Conservation (phyloP, 2,329 filamentous ascomycete genomes). For the Elsinoe ampelina region DNA sequence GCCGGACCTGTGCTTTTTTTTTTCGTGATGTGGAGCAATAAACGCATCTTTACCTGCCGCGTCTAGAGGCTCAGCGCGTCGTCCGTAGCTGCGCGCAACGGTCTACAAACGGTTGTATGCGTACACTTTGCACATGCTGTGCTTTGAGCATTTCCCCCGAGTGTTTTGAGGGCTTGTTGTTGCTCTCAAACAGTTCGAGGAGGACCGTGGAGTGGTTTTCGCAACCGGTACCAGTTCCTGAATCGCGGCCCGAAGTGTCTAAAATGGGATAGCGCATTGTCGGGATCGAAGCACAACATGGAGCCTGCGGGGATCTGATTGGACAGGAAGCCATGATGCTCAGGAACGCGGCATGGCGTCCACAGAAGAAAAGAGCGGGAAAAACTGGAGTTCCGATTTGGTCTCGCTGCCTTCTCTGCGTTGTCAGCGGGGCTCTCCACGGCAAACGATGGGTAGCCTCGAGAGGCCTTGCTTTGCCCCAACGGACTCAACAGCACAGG, state of each 20-base stretch:
- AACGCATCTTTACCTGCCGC: slow-evolving; percentile 10
- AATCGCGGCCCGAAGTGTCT: background rate
- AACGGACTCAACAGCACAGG: background rate
- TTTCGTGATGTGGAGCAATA: slow-evolving; percentile 8
- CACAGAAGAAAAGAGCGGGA: background rate
- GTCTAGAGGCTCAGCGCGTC: slow-evolving; percentile 2
- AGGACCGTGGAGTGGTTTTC: slow-evolving; percentile 4
- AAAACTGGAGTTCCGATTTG: too few species aligned
- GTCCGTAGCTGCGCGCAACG: background rate
- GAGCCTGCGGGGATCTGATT: background rate
- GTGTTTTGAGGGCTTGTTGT: slow-evolving; percentile 3
- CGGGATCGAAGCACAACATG: background rate
- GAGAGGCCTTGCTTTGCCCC: slow-evolving; percentile 7
- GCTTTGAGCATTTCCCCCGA: background rate
- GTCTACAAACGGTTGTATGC: background rate
- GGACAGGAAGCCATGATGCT: background rate
- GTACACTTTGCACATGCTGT: background rate
- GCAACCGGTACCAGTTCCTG: slow-evolving; percentile 8
- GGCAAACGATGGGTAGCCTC: too few species aligned
- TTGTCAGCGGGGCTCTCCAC: too few species aligned
- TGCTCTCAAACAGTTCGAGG: slow-evolving; percentile 10
- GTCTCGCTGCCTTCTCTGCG: too few species aligned
- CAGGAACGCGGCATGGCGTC: slow-evolving; percentile 8
- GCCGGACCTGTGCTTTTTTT: slow-evolving; percentile 7
- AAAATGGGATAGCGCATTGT: background rate